phyloP scores from a whole-genome alignment of 1,284 basidiomycete genomes.

The Fomitopsis betulina region DNA sequence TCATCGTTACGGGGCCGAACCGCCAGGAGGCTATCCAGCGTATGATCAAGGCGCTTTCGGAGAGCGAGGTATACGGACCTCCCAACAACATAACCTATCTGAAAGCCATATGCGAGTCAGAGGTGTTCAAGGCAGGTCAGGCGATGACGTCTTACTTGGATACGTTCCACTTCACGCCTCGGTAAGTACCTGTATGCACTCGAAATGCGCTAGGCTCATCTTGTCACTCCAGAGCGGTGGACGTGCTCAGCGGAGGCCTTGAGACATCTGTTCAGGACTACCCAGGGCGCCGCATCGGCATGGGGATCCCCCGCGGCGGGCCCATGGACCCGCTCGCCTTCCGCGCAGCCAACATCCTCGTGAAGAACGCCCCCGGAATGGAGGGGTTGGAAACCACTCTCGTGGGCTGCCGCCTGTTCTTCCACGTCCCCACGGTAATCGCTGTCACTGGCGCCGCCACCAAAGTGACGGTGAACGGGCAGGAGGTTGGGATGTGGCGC shows the following conservation, averaged over 20 bases:
- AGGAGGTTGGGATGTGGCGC: conserved; percentile 43
- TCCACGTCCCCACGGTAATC: conserved; percentile 46
- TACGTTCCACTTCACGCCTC: conserved; percentile 38
- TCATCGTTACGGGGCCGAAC: conserved; percentile 41
- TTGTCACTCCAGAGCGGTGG: conserved; percentile 38
- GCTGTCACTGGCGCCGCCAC: conserved; percentile 54
- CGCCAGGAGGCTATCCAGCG: conserved; percentile 39
- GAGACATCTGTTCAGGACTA: conserved; percentile 64
- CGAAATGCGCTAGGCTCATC: neutral
- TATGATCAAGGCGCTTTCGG: conserved; percentile 32
- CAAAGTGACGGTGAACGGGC: conserved; percentile 39
- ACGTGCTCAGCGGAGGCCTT: conserved; percentile 53
- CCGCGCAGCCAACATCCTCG: conserved; percentile 55
- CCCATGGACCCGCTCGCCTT: conserved; percentile 64
- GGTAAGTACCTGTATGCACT: conserved; percentile 24
- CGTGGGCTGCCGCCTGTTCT: conserved; percentile 28
- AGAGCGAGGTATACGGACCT: conserved; percentile 41
- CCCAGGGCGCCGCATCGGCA: conserved; percentile 50
- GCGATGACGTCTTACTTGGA: conserved; percentile 56
- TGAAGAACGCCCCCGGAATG: conserved; percentile 47
- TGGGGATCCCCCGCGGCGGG: conserved; percentile 66
- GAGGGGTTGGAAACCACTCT: conserved; percentile 56
- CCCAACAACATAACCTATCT: conserved; percentile 58
- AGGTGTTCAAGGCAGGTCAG: conserved; percentile 40
- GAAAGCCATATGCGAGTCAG: conserved; percentile 36